phyloP scores from a whole-genome alignment of 2,329 filamentous ascomycete genomes.

The Huntiella decipiens region DNA sequence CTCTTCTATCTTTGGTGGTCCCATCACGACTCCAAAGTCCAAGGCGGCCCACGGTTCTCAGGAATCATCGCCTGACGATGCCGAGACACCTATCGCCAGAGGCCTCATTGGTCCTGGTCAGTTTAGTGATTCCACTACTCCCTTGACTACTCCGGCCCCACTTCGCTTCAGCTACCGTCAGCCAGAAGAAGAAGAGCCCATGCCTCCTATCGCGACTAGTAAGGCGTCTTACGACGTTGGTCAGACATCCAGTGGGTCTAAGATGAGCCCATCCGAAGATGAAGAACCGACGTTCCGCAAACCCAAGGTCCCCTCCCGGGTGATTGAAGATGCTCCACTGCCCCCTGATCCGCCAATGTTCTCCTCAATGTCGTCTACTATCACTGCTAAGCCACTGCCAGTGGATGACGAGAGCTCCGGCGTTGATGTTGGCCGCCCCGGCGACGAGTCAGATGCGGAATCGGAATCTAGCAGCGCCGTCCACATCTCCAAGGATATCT shows the following conservation, averaged over 20 bases:
- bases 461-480: constrained; percentile 39
- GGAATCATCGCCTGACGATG: constrained; percentile 3
- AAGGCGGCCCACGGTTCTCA: constrained; percentile 3
- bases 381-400: background rate
- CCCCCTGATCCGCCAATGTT: constrained; percentile 25
- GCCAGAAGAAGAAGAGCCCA: constrained; percentile 19
- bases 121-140: constrained; percentile 24
- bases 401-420: constrained; percentile 21
- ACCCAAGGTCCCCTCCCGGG: constrained; percentile 11
- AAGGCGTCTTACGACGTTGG: constrained; percentile 29
- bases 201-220: constrained; percentile 37
- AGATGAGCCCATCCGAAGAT: constrained; percentile 9
- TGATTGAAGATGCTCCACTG: constrained; percentile 20
- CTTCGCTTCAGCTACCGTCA: constrained; percentile 24
- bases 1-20: constrained; percentile 2
- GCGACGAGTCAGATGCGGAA: constrained; percentile 28
- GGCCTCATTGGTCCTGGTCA: background rate
- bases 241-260: constrained; percentile 25
- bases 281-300: constrained; percentile 8
- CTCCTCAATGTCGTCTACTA: constrained; percentile 13
- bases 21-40: background rate
- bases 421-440: constrained; percentile 22
- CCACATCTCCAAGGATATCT: constrained; percentile 40
- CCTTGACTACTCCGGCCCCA: constrained; percentile 32
- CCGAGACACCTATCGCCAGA: constrained; percentile 1